Conservation (phyloP, 2,329 filamentous ascomycete genomes). For the Calonectria fujianensis region DNA sequence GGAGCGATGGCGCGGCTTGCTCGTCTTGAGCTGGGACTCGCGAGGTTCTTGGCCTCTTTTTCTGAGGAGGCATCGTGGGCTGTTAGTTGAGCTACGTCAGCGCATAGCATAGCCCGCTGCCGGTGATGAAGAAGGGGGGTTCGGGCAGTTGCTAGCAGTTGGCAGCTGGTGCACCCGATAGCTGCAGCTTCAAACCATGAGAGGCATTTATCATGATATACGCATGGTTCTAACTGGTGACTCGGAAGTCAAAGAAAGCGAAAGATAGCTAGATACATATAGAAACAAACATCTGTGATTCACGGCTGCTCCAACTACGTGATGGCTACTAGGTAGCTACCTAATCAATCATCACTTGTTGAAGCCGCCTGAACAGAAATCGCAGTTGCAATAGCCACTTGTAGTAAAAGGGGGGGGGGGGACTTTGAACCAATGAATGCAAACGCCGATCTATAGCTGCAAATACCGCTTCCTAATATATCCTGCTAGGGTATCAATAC, state of each 20-base stretch:
- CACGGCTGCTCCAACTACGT: background rate
- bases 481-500: conserved; percentile 36
- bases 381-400: background rate
- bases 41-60: conserved; percentile 50
- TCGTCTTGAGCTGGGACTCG: conserved; percentile 43
- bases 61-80: conserved; percentile 50
- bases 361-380: background rate
- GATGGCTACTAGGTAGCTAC: background rate
- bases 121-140: background rate
- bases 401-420: background rate
- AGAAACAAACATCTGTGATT: background rate
- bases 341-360: background rate
- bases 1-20: conserved; percentile 49
- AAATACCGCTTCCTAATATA: conserved; percentile 35
- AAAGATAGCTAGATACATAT: background rate
- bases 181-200: background rate
- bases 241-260: background rate
- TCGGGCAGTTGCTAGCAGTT: background rate
- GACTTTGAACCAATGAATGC: background rate
- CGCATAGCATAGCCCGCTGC: background rate
- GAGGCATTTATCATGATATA: background rate
- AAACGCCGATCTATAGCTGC: conserved; percentile 30
- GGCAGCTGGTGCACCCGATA: background rate
- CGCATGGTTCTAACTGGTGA: background rate
- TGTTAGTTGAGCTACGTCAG: background rate